Evolutionary conservation across 2,329 filamentous ascomycete genomes (phyloP).

Genomic region (Parastagonospora nodorum): DNA sequence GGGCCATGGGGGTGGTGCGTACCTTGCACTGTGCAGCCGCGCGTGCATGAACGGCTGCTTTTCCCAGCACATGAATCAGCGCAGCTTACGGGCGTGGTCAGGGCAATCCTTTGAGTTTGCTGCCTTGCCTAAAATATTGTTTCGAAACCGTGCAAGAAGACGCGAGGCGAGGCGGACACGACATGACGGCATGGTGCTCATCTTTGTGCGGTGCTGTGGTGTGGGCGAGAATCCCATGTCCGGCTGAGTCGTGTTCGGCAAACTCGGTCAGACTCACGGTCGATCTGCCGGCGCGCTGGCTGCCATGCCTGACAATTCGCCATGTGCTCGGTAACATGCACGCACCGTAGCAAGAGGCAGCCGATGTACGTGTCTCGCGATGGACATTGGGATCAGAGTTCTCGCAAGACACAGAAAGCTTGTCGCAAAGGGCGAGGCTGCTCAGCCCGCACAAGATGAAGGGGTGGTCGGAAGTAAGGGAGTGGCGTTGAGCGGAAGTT

Average conservation of each 20-base stretch:
- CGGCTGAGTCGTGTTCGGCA: background rate
- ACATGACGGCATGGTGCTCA: background rate
- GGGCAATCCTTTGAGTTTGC: background rate
- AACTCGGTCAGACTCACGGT: background rate
- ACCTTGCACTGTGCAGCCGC: constrained; percentile 11
- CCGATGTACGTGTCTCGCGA: background rate
- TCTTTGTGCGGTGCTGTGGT: background rate
- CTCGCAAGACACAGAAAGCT: background rate
- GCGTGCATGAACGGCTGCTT: constrained; percentile 11
- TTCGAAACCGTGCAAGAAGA: constrained; percentile 15
- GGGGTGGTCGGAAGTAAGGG: constrained; percentile 11
- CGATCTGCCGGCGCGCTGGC: constrained; percentile 17
- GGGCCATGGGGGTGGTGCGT: constrained; percentile 4
- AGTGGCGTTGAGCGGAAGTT: constrained; percentile 8
- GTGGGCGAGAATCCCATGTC: too few relatives aligned
- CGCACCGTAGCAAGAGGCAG: background rate
- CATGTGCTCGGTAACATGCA: background rate
- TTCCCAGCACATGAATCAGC: constrained; percentile 1
- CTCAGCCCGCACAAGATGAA: constrained; percentile 16
- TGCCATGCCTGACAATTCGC: background rate
- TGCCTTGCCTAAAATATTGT: constrained; percentile 8
- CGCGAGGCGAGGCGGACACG: constrained; percentile 3
- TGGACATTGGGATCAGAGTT: background rate
- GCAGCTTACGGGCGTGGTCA: constrained; percentile 2
- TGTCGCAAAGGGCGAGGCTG: constrained; percentile 6